A percentile compares a stretch with the other conserved stretches of the same genome.
phyloP scores from a whole-genome alignment of 2,329 filamentous ascomycete genomes.

The Fusarium pseudonygamai region DNA sequence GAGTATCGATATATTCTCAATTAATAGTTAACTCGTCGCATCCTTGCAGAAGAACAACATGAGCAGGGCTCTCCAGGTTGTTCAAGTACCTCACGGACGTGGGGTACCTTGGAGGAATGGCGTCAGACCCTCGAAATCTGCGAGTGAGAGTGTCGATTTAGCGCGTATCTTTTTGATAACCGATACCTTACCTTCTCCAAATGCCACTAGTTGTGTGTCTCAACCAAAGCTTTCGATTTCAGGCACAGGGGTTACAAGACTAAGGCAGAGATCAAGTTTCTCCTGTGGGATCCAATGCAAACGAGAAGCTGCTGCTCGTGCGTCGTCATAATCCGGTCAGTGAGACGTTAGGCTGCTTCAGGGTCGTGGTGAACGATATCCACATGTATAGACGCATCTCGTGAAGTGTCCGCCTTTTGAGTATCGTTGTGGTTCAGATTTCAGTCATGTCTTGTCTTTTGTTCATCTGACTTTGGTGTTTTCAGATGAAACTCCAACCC shows the following conservation, averaged over 20 bases:
- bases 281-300: neutral
- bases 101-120: conserved; percentile 24
- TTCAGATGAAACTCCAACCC: neutral
- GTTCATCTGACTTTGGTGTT: neutral
- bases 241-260: conserved; percentile 7
- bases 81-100: conserved; percentile 23
- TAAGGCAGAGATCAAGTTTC: conserved; percentile 14
- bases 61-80: conserved; percentile 3
- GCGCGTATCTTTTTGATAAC: conserved; percentile 22
- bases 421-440: neutral
- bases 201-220: conserved; percentile 12
- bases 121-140: conserved; percentile 19
- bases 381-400: neutral
- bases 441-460: neutral
- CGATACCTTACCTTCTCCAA: conserved; percentile 19
- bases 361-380: neutral
- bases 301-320: neutral
- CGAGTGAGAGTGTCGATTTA: conserved; percentile 12
- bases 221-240: neutral
- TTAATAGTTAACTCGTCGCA: neutral
- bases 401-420: neutral
- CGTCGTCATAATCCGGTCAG: conserved; percentile 23
- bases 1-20: neutral
- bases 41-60: conserved; percentile 5
- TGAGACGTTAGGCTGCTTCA: neutral